Conservation (phyloP, 495 filamentous ascomycete species). For the Immersiella caudata region DNA sequence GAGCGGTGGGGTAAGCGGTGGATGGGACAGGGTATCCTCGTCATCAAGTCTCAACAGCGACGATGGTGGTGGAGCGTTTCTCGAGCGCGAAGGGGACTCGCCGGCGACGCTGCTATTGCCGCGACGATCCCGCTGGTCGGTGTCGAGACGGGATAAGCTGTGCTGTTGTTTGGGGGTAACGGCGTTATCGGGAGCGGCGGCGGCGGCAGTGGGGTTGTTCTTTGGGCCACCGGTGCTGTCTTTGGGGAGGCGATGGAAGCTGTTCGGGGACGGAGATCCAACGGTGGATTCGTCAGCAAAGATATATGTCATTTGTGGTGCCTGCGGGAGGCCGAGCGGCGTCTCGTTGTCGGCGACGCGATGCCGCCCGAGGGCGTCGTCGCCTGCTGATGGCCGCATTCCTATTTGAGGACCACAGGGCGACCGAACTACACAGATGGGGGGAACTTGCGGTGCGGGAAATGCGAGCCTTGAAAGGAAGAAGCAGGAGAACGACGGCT, state of each 20-base stretch:
- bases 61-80: background rate
- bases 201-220: background rate
- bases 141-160: constrained; percentile 6
- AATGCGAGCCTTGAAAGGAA: background rate
- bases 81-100: background rate
- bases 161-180: background rate
- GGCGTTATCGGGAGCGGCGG: constrained; percentile 14
- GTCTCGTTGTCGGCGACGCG: constrained; percentile 34
- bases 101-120: constrained; percentile 11
- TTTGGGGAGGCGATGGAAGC: constrained; percentile 35
- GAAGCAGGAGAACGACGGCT: background rate
- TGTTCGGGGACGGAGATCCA: constrained; percentile 40
- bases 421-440: constrained; percentile 12
- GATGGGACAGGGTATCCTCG: constrained; percentile 9
- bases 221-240: constrained; percentile 29
- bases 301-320: constrained; percentile 59
- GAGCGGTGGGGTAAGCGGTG: constrained; percentile 1
- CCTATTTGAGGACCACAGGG: constrained; percentile 8
- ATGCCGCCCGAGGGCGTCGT: constrained; percentile 35
- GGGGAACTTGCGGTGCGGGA: background rate
- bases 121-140: background rate
- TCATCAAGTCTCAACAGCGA: background rate
- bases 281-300: constrained; percentile 58
- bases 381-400: constrained; percentile 35
- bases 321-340: constrained; percentile 31